phyloP scores from a whole-genome alignment of 441 rosid species.

The Adansonia grandidieri region DNA sequence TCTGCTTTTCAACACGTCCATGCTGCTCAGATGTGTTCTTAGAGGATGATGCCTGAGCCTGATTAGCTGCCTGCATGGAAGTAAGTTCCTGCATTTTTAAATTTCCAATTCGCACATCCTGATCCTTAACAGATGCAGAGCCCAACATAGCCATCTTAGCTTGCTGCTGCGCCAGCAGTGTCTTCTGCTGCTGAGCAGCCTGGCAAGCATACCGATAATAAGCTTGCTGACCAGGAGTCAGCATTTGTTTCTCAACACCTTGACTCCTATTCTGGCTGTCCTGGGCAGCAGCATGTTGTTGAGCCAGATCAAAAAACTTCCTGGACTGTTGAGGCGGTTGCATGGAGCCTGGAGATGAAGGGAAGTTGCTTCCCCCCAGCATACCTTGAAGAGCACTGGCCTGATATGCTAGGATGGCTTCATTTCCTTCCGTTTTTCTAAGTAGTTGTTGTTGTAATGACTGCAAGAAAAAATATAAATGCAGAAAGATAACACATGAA shows the following conservation, averaged over 20 bases:
- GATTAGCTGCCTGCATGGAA: conserved; percentile 77
- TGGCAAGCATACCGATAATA: conserved; percentile 82
- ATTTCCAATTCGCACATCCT: conserved; percentile 65
- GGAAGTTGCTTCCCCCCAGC: conserved; percentile 71
- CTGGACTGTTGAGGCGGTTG: conserved; percentile 86
- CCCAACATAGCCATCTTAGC: conserved; percentile 77
- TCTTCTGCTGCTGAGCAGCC: conserved; percentile 75
- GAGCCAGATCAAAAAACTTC: conserved; percentile 78
- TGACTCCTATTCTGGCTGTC: conserved; percentile 70
- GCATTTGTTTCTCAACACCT: conserved; percentile 71
- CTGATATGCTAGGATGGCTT: conserved; percentile 77
- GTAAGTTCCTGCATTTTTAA: conserved; percentile 83
- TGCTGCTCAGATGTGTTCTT: conserved; percentile 72
- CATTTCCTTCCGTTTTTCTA: conserved; percentile 83
- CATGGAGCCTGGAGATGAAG: conserved; percentile 72
- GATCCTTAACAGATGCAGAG: conserved; percentile 65
- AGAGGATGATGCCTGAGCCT: conserved; percentile 85
- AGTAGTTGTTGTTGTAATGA: conserved; percentile 69
- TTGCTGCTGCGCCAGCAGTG: conserved; percentile 63
- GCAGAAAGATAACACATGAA: conserved; percentile 4
- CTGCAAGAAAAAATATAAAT: conserved; percentile 39
- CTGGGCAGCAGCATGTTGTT: conserved; percentile 64
- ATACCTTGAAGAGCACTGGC: conserved; percentile 74
- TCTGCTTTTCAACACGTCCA: conserved; percentile 68
- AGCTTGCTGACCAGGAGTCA: conserved; percentile 87